These are phyloP conservation scores for Cladophialophora carrionii DNA, from an alignment of 2,329 filamentous ascomycete species.

Conservation along the genomic window DNA sequence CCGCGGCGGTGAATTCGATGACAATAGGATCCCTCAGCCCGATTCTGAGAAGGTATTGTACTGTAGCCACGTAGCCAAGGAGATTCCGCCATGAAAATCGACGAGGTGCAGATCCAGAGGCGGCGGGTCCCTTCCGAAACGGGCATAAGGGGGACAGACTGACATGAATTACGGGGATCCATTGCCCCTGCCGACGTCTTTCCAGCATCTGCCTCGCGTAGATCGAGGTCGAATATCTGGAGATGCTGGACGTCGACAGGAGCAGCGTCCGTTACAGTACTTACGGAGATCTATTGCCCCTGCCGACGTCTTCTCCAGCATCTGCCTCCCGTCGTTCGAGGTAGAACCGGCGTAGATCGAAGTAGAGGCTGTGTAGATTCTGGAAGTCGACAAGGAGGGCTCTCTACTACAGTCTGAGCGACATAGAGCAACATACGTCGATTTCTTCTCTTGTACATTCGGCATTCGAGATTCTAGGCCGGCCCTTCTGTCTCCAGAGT, in stretches of 20 bases:
- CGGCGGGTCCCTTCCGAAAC: slow-evolving; percentile 22
- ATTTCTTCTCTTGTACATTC: no score
- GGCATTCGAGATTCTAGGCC: no score
- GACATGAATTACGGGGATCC: not conserved
- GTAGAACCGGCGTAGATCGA: not conserved
- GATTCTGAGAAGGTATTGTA: not conserved
- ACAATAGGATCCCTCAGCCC: not conserved
- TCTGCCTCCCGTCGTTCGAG: no score
- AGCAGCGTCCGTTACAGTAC: no score
- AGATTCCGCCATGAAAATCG: not conserved
- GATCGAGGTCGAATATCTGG: no score
- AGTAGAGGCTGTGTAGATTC: no score
- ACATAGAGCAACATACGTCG: no score
- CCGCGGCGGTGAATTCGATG: not conserved
- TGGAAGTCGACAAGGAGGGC: no score
- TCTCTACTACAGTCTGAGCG: no score
- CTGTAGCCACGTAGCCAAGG: not conserved
- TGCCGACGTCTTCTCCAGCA: not conserved
- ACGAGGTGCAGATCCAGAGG: not conserved
- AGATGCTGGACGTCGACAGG: no score
- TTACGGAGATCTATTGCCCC: not conserved
- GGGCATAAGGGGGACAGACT: slow-evolving; percentile 1
- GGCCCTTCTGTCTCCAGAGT: not conserved
- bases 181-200: not conserved
- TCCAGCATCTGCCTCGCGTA: not conserved